Base-by-base conservation (phyloP, 2,329 filamentous ascomycete species). In the Ceratocystis albifundus region DNA sequence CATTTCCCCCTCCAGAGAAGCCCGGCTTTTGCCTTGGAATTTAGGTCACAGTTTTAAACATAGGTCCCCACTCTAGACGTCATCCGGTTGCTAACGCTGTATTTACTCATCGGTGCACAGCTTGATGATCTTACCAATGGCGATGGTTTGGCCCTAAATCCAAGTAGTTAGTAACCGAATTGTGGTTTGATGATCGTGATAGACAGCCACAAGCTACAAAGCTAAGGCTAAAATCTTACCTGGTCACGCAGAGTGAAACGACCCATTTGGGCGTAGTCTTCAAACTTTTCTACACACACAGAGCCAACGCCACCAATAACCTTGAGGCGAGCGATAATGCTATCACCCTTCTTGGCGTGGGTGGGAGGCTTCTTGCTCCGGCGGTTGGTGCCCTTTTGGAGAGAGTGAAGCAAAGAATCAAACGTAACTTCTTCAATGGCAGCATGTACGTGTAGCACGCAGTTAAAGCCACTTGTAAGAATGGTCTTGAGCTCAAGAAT, bases 101-200 rank as follows among this genome's bases (percentile, higher is more conserved):
- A 71, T 70, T 69, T 70, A 71, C 64, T 72, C 61, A 20, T 78
- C 75, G 6, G 74, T 78, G 72, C 85, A 80, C 70, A 99, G 83
- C 82, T 92, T 96, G 68, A 90, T 96, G 76, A 99, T 95, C 84
- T 99, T 99, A 74, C 94, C 94, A 79, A 99, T 99, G 66, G 94
- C 94, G 79, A 99, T 96, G 0, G 94, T 99, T 88, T 97, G 93
- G 72, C 94, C 94, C 87, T 97, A 74, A 65, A 45, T 15, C 5
- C 44, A 46, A 30, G 15, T 12, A 65, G 17, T 36, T 17, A 45
- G 22, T 64, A n/a, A 55, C 12, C 25, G 7, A 59, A 59, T 30
- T 10, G 1, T 15, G 32, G 12, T n/a, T 4, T 17, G 3, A 20
- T 22, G 10, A 15, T 41, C 10, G 28, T 8, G 22, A 59, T n/a